phyloP scores from a whole-genome alignment of 148 eudicot genomes.

The Rhododendron henanense region DNA sequence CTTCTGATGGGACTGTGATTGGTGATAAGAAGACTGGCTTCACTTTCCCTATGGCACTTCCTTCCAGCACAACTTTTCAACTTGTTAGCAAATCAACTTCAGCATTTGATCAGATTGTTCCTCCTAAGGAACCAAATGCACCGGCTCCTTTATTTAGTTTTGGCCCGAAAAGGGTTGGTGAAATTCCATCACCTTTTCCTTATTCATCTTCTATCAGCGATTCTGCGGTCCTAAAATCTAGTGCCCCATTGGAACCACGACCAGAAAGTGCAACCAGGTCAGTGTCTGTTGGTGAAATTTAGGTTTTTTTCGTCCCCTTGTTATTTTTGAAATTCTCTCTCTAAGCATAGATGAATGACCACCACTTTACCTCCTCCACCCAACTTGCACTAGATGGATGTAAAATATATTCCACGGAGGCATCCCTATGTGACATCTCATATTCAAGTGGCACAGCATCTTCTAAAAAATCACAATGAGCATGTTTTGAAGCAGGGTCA shows the following conservation, averaged over 20 bases:
- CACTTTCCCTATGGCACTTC: constrained; percentile 24
- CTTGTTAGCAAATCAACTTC: constrained; percentile 27
- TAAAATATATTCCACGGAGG: neutral
- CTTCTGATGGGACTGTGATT: constrained; percentile 20
- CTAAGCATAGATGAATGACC: neutral
- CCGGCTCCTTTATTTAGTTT: constrained; percentile 24
- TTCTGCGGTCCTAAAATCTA: constrained; percentile 16
- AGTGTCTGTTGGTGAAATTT: constrained; percentile 2
- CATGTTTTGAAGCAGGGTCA: neutral
- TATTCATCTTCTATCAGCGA: constrained; percentile 26
- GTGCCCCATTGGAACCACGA: constrained; percentile 15
- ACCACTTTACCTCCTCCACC: neutral
- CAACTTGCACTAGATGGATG: neutral
- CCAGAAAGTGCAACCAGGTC: constrained; percentile 50
- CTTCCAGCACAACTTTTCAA: constrained; percentile 15
- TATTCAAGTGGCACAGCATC: neutral
- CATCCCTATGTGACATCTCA: neutral
- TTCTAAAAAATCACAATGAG: neutral
- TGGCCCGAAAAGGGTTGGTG: constrained; percentile 26
- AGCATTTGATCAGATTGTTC: constrained; percentile 19
- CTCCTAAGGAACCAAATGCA: constrained; percentile 21
- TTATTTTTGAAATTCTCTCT: neutral
- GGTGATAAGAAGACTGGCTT: constrained; percentile 23
- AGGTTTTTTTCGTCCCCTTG: neutral
- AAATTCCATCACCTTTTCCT: constrained; percentile 25